Evolutionary conservation across 495 filamentous ascomycete species (phyloP), one percentile per base, ranked within the genome.

Genomic region (Articulospora tetracladia): DNA sequence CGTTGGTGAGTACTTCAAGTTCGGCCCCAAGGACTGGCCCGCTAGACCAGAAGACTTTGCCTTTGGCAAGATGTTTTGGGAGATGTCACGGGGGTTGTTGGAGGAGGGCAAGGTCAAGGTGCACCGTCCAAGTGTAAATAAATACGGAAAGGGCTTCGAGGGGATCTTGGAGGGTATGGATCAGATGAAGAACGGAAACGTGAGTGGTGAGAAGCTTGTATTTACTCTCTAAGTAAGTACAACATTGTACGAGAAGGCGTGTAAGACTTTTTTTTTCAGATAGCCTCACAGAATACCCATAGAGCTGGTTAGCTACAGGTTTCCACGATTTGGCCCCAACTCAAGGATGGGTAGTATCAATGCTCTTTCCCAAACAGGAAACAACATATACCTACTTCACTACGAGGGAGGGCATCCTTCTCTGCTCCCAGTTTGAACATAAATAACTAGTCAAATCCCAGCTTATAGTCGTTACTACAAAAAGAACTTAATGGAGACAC

Each of bases 201-300:
- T 88, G 26, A 84, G 81, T 62, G 83, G 82, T 34, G 72, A 77
- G 66, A 89, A 87, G 74, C 62, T 88, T 57, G 83, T 87, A 24
- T 80, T 53, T 41, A 64, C 62, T 19, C 17, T 64, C 23, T 59
- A 59, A 25, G 41, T 19, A 25, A 3, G 20, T 24, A 50, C n/a
- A 13, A 24, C n/a, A 17, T 50, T 50, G 47, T 50, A 15, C 3
- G 13, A 4, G 6, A 32, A 32, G 13, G n/a, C n/a, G n/a, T n/a
- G n/a, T n/a, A n/a, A n/a, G n/a, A n/a, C n/a, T n/a, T n/a, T n/a
- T n/a, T n/a, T n/a, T n/a, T n/a, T n/a, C n/a, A n/a, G n/a, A n/a
- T n/a, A n/a, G n/a, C n/a, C n/a, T n/a, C n/a, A n/a, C n/a, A n/a
- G n/a, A n/a, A n/a, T n/a, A n/a, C n/a, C n/a, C n/a, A n/a, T n/a